phyloP scores from a whole-genome alignment of 2,329 filamentous ascomycete genomes.

The Aspergillus japonicus region DNA sequence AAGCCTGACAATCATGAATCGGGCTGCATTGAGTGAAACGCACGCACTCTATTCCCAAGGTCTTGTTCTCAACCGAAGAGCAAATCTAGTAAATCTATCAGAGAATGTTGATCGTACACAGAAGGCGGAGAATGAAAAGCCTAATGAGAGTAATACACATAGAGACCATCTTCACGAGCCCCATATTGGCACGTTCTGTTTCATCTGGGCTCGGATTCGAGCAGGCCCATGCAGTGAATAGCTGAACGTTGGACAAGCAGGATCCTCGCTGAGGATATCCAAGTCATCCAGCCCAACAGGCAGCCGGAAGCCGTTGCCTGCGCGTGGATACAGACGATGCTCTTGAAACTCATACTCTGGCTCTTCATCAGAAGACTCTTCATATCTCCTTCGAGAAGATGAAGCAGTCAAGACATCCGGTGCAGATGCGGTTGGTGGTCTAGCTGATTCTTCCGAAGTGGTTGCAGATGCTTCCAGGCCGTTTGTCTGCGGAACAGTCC shows the following conservation, averaged over 20 bases:
- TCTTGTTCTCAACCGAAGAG: neutral
- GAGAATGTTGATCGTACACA: neutral
- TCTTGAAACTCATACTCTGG: constrained; percentile 48
- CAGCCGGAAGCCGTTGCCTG: constrained; percentile 61
- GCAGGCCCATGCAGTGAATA: constrained; percentile 42
- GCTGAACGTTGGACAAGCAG: constrained; percentile 56
- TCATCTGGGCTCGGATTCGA: constrained; percentile 16
- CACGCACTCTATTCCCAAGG: neutral
- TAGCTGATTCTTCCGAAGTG: neutral
- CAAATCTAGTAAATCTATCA: neutral
- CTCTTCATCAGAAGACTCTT: constrained; percentile 39
- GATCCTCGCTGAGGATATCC: constrained; percentile 62
- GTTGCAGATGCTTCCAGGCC: neutral
- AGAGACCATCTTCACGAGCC: neutral
- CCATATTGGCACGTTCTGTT: constrained; percentile 13
- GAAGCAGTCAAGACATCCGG: neutral
- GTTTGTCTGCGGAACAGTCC: constrained; percentile 3
- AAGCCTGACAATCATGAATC: neutral
- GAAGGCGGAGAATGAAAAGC: neutral
- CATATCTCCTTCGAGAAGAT: constrained; percentile 17
- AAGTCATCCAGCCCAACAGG: constrained; percentile 59
- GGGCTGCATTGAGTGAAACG: neutral
- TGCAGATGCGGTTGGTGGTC: neutral
- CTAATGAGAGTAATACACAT: neutral
- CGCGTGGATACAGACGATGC: constrained; percentile 62